Base-by-base conservation (phyloP, 768 basidiomycete species). In the Punctularia strigosozonata region DNA sequence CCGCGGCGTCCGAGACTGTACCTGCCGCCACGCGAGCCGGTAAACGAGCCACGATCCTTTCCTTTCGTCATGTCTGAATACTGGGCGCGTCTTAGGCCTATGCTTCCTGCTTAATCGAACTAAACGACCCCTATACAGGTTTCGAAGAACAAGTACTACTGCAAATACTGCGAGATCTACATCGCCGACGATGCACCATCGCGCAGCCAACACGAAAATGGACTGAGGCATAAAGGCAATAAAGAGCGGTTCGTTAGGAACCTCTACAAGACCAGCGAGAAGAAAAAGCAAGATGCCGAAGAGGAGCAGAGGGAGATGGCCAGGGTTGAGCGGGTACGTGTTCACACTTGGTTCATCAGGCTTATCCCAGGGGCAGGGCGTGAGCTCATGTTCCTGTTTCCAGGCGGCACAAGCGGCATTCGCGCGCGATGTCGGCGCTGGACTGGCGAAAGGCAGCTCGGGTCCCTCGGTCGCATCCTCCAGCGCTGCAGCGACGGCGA, bases 91-190 rank as follows among this genome's bases (percentile, higher is more conserved):
- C n/a, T n/a, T n/a, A n/a, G n/a, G n/a, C n/a, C n/a, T n/a, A n/a
- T n/a, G n/a, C n/a, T n/a, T n/a, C n/a, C n/a, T n/a, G n/a, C n/a
- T n/a, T n/a, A n/a, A n/a, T n/a, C n/a, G n/a, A n/a, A n/a, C n/a
- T n/a, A n/a, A n/a, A n/a, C n/a, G n/a, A n/a, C n/a, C n/a, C n/a
- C n/a, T n/a, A n/a, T n/a, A n/a, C n/a, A n/a, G n/a, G 81, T 91
- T 45, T 87, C 87, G 19, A 78, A 85, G 57, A 90, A 91, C 61
- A 82, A 78, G 50, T 94, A 92, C 61, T 84, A 75, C 55, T 95
- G 91, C 78, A 90, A 91, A 56, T 97, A 97, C 66, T 98, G 95
- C 65, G 85, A 90, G 37, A 90, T 89, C 46, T 97, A 81, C 65
- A 97, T 99, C 44, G 75, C 90, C 38, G 95, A 99, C 62, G 94